Evolutionary conservation across 1,284 basidiomycete species (phyloP).

Genomic region (Stereum hirsutum): DNA sequence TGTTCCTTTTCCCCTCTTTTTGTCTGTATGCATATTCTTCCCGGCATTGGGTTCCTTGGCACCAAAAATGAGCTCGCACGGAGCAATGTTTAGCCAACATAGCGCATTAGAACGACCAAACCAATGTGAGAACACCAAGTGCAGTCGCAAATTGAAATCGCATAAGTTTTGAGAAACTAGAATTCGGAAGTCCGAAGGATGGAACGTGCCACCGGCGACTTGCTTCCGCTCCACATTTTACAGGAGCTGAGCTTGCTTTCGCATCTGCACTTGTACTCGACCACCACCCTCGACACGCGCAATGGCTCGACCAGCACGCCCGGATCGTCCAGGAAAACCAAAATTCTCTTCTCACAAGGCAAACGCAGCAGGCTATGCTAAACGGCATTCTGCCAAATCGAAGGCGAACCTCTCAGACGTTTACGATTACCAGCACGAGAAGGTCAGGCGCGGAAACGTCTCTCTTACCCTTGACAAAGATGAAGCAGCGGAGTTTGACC

Average conservation of each 20-base stretch:
- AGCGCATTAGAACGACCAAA: too few species aligned
- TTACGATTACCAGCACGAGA: constrained; percentile 53
- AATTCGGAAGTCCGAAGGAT: too few species aligned
- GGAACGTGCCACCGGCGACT: too few species aligned
- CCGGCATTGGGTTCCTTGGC: too few species aligned
- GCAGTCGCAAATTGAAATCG: too few species aligned
- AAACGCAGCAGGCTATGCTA: constrained; percentile 44
- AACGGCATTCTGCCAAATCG: constrained; percentile 35
- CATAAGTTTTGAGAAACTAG: too few species aligned
- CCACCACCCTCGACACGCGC: background rate
- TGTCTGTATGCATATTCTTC: too few species aligned
- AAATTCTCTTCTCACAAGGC: constrained; percentile 8
- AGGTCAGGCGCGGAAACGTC: constrained; percentile 46
- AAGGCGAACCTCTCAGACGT: constrained; percentile 32
- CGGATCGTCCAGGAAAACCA: constrained; percentile 3
- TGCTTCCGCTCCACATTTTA: too few species aligned
- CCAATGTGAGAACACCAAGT: too few species aligned
- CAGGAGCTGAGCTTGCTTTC: too few species aligned
- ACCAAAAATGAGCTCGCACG: too few species aligned
- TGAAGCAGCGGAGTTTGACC: constrained; percentile 34
- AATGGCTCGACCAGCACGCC: constrained; percentile 6
- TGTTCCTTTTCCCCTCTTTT: background rate
- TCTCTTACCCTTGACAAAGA: constrained; percentile 47
- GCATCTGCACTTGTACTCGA: background rate
- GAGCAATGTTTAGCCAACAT: too few species aligned